Base-by-base conservation (phyloP, 1,139 yeast species). In the Petasospora fabianii region DNA sequence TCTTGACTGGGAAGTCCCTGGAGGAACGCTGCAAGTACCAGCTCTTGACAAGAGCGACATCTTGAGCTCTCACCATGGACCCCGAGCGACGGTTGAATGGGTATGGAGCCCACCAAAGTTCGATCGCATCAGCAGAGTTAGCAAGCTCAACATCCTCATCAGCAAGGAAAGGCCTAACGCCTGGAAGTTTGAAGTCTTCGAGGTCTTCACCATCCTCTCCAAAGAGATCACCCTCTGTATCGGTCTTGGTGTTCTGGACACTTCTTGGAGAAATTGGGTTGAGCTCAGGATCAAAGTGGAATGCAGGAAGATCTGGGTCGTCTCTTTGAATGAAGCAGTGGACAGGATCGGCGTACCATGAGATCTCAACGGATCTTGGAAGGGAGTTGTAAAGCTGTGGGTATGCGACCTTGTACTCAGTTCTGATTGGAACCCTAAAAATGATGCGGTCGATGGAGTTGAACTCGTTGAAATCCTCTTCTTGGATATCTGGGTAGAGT, bases 361-460 rank as follows among this genome's bases (percentile, higher is more conserved):
- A 65, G 15, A 77, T 60, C 31, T 68, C 66, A 2, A 86, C 87
- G 12, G 77, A 71, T 46, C 82, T 72, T 10, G 90, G 94, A 37
- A 79, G 67, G 2, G 95, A 81, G 54, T 90, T 90, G 62, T 84
- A 90, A 40, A 94, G 61, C 51, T 76, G 85, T 0, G 98, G 97
- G 49, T 72, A 87, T 4, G 96, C 95, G 12, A 92, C 84, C 47
- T 75, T 75, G 56, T 87, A 85, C 60, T 92, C 98, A 0, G 95
- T 82, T 50, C 84, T 71, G 19, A 87, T 67, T 0, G 86, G 87
- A 10, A 68, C 67, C 47, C 99, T 70, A 60, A 85, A 83, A 19
- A 92, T 87, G 20, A 90, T 78, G 53, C 96, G 69, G 56, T 90
- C 97, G 36, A 90, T 73, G 10, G 95, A 76, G 56, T 90, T 88